Percentiles rank a stretch among this genome's conserved stretches.
phyloP scores from a whole-genome alignment of 2,329 filamentous ascomycete genomes.

The Fusarium pseudocircinatum region DNA sequence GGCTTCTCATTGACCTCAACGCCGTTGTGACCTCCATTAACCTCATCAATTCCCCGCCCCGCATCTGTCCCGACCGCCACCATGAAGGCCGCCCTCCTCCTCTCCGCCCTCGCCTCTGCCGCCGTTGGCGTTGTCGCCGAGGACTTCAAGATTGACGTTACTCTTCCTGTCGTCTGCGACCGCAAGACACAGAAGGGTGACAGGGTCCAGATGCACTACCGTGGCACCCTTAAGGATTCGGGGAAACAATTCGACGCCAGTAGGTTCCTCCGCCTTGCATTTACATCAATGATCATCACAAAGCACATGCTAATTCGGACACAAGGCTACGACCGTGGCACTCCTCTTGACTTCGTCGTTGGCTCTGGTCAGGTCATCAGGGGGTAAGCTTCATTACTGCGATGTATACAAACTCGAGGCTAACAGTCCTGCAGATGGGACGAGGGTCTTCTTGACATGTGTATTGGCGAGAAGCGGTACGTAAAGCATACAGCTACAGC shows the following conservation, averaged over 20 bases:
- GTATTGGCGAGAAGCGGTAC: conserved; percentile 87
- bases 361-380: conserved; percentile 87
- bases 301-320: conserved; percentile 18
- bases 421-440: conserved; percentile 74
- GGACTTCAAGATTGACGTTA: conserved; percentile 80
- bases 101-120: conserved; percentile 62
- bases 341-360: conserved; percentile 81
- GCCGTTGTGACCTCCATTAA: conserved; percentile 5
- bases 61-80: conserved; percentile 37
- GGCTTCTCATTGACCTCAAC: conserved; percentile 20
- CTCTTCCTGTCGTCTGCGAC: conserved; percentile 77
- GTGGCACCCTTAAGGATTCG: conserved; percentile 77
- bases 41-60: conserved; percentile 15
- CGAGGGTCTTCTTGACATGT: conserved; percentile 90
- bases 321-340: conserved; percentile 75
- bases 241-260: conserved; percentile 86
- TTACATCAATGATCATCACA: background rate
- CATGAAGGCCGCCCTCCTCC: conserved; percentile 61
- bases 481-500: conserved; percentile 26
- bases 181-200: conserved; percentile 82
- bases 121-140: conserved; percentile 62
- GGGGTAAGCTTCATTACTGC: conserved; percentile 65
- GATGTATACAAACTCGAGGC: conserved; percentile 16
- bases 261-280: conserved; percentile 47
- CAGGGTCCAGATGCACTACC: conserved; percentile 87